phyloP scores from a whole-genome alignment of 176 grass and related monocot species.

The Metroxylon sagu region DNA sequence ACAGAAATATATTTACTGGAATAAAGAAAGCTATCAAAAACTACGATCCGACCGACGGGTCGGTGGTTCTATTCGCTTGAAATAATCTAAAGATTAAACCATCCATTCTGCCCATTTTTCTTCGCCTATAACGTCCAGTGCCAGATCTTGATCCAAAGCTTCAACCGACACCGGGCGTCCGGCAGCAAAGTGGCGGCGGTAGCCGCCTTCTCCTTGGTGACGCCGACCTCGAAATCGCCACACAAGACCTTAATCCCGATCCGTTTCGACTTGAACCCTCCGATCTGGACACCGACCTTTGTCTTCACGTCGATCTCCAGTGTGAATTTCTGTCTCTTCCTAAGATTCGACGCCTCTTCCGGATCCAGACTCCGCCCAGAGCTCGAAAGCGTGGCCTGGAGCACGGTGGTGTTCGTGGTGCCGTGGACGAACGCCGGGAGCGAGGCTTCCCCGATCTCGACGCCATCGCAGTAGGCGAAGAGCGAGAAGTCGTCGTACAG shows the following conservation, averaged over 20 bases:
- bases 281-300: not conserved
- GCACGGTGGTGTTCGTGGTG: not conserved
- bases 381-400: constrained; percentile 4
- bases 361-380: constrained; percentile 1
- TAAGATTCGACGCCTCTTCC: not conserved
- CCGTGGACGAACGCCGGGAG: constrained; percentile 1
- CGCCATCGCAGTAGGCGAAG: not conserved
- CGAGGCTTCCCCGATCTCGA: not conserved
- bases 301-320: constrained; percentile 1
- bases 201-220: not conserved
- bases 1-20: no score
- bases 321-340: not conserved
- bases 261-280: not conserved
- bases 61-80: no score
- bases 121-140: not conserved
- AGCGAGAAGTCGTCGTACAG: constrained; percentile 1
- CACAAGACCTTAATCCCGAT: constrained; percentile 2
- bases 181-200: not conserved
- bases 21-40: no score
- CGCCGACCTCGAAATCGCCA: not conserved
- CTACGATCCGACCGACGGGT: no score
- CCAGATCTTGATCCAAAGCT: constrained; percentile 12
- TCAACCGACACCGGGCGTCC: not conserved
- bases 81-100: no score
- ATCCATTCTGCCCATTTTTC: not conserved